These are phyloP conservation scores for Solanum tarapatanum DNA, from an alignment of 257 asterid species.

Conservation along the genomic window DNA sequence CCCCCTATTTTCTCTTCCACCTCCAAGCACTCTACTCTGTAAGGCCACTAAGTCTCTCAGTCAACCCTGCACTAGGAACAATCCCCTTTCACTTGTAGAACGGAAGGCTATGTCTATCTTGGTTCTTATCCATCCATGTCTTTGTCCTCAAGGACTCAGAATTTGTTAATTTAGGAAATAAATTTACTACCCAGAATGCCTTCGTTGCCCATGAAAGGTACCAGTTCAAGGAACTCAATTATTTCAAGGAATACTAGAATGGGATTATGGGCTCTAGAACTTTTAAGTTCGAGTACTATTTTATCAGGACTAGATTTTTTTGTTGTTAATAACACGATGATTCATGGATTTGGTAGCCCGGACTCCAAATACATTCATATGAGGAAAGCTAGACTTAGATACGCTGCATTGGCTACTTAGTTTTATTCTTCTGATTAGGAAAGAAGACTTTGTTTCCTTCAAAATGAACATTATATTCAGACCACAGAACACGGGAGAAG, in stretches of 20 bases:
- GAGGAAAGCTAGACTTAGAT: too few species aligned
- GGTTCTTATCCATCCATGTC: too few species aligned
- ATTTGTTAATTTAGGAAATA: background rate
- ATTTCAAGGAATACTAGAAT: too few species aligned
- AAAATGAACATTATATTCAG: background rate
- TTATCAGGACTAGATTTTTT: too few species aligned
- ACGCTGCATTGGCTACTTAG: background rate
- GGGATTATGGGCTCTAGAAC: too few species aligned
- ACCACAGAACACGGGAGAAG: background rate
- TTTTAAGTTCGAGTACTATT: too few species aligned
- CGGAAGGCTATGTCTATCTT: constrained; percentile 17
- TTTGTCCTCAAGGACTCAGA: constrained; percentile 18
- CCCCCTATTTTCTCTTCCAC: background rate
- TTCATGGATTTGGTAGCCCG: too few species aligned
- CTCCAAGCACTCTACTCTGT: background rate
- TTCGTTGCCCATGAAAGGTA: too few species aligned
- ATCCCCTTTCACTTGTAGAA: constrained; percentile 36
- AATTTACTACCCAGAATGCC: background rate
- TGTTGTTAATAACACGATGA: too few species aligned
- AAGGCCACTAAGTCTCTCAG: background rate
- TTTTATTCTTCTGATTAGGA: background rate
- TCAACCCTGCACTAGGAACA: constrained; percentile 10
- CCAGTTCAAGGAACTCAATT: too few species aligned
- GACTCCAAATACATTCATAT: too few species aligned
- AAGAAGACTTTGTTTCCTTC: background rate